Base-by-base conservation (phyloP, 2,329 filamentous ascomycete species). In the Coleophoma eucalyptorum region DNA sequence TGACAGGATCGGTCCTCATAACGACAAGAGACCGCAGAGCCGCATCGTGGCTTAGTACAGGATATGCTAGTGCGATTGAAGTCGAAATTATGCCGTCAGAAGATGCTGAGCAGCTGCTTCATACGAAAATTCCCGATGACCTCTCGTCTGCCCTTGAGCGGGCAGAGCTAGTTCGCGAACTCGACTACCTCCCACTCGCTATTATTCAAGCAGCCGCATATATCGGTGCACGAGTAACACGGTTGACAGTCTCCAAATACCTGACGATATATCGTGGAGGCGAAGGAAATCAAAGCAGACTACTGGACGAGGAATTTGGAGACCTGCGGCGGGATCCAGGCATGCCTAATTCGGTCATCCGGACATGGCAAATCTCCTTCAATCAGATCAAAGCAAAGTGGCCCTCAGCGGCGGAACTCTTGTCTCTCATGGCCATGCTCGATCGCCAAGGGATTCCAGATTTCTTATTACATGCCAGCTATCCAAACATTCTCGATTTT, bases 181-280 rank as follows among this genome's bases (percentile, higher is more conserved):
- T 65, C 1, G 62, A 58, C 10, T 57, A 37, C 26, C 58, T 62
- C 31, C 59, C 61, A 8, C 51, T 57, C 2, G 59, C 57, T n/a
- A 61, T 63, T 47, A 56, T 50, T 10, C 57, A 63, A 45, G 59
- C 58, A 1, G 57, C 43, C 5, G 44, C 57, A 1, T 63, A 48
- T 20, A 47, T 58, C n/a, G 15, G 49, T 19, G 48, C 50, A 43
- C 50, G 48, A 16, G 15, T 11, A 41, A 52, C 46, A 13, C 26
- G 5, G 26, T 7, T 26, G 26, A 35, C 13, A 16, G 50, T 43
- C 21, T 15, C 6, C 5, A 18, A 6, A 6, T 38, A 38, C 16
- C 12, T 38, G 6, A 18, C 13, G 6, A 5, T 38, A 6, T 38
- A n/a, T 15, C 4, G 35, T 6, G 7, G 6, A 15, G 16, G 12